Percentiles rank a stretch among this genome's conserved stretches.
Evolutionary conservation across 768 basidiomycete species (phyloP).

Genomic region (Amanita rubescens): DNA sequence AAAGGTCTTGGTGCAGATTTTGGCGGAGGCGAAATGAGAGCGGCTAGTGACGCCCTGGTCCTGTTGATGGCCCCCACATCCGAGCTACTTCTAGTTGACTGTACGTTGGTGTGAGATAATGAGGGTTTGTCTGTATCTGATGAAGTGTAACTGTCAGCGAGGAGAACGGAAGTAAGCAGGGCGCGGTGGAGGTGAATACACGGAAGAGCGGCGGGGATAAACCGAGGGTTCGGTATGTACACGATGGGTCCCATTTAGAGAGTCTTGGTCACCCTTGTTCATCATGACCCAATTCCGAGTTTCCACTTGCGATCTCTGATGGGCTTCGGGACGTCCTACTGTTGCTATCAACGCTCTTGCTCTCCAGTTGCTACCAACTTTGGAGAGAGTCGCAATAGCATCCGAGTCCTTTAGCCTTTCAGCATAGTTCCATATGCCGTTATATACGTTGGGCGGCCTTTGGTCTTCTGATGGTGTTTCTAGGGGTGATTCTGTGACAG

Average conservation of each 20-base stretch:
- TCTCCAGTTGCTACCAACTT: slow-evolving; percentile 70
- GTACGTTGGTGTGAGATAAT: slow-evolving; percentile 11
- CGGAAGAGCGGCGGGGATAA: slow-evolving; percentile 1
- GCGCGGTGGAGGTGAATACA: slow-evolving; percentile 48
- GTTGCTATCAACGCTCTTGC: slow-evolving; percentile 49
- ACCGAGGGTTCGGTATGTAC: not conserved
- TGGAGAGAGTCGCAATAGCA: slow-evolving; percentile 59
- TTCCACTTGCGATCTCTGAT: not conserved
- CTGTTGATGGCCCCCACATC: slow-evolving; percentile 23
- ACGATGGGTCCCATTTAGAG: not conserved
- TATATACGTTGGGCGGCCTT: slow-evolving; percentile 16
- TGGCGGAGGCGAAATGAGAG: slow-evolving; percentile 24
- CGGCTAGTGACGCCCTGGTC: slow-evolving; percentile 36
- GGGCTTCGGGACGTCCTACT: slow-evolving; percentile 23
- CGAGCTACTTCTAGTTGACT: not conserved
- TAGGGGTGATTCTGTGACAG: slow-evolving; percentile 12
- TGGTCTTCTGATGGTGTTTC: slow-evolving; percentile 11
- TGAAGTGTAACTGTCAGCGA: slow-evolving; percentile 45
- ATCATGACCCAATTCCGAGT: slow-evolving; percentile 6
- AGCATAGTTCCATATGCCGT: slow-evolving; percentile 61
- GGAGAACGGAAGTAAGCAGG: slow-evolving; percentile 52
- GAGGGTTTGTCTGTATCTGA: slow-evolving; percentile 17
- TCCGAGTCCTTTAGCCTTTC: slow-evolving; percentile 71
- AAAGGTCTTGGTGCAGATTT: slow-evolving; percentile 62
- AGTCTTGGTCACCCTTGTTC: not conserved